Percentiles rank a stretch among this genome's conserved stretches.
These are phyloP conservation scores for Saururus chinensis DNA, from an alignment of 164 flowering plant species.

Conservation along the genomic window DNA sequence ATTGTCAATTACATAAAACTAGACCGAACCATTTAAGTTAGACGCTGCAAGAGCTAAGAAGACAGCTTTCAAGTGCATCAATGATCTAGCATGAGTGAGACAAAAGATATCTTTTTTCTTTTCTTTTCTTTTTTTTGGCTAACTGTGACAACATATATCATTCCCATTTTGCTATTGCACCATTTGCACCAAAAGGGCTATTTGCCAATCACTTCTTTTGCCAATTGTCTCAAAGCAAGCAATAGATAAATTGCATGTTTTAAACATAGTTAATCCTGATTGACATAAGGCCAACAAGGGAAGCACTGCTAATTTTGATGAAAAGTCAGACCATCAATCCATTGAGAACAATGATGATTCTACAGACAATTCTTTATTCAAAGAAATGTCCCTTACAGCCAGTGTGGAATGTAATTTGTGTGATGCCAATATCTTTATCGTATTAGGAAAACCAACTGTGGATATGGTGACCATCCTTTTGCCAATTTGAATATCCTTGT, in stretches of 20 bases:
- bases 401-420: constrained; percentile 94
- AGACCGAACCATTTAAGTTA: too few relatives aligned
- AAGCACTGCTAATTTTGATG: not conserved
- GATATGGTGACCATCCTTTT: constrained; percentile 99
- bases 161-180: too few relatives aligned
- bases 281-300: not conserved
- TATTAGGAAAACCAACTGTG: constrained; percentile 97
- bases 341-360: not conserved
- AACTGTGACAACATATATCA: too few relatives aligned
- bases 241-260: not conserved
- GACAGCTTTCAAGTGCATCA: not conserved
- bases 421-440: constrained; percentile 78
- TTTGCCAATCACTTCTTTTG: not conserved
- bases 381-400: constrained; percentile 62
- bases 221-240: not conserved
- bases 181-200: not conserved
- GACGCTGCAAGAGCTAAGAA: not conserved
- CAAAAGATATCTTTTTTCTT: too few relatives aligned
- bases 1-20: too few relatives aligned
- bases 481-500: constrained; percentile 85
- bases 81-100: not conserved
- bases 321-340: not conserved
- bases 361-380: not conserved
- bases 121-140: too few relatives aligned
- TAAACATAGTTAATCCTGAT: not conserved